phyloP scores from a whole-genome alignment of 2,329 filamentous ascomycete genomes.

The Seiridium cupressi region DNA sequence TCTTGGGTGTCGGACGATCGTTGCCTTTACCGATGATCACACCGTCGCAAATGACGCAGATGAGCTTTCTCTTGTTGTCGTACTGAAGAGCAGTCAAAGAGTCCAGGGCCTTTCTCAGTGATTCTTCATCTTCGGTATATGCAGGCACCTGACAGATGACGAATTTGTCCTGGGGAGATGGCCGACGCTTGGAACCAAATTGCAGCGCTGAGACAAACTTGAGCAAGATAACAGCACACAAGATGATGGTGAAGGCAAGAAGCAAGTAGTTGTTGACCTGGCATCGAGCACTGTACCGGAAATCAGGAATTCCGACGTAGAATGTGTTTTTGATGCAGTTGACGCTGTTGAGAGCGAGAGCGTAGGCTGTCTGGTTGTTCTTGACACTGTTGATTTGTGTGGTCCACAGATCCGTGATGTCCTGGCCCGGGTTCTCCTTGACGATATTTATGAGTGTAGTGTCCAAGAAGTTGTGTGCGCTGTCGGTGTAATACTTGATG shows the following conservation, averaged over 20 bases:
- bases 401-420: conserved; percentile 70
- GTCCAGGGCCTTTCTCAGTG: conserved; percentile 86
- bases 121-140: conserved; percentile 97
- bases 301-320: conserved; percentile 81
- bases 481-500: conserved; percentile 53
- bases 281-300: conserved; percentile 73
- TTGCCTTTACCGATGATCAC: conserved; percentile 96
- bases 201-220: conserved; percentile 95
- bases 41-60: conserved; percentile 94
- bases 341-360: conserved; percentile 61
- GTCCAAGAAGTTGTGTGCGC: conserved; percentile 65
- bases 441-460: conserved; percentile 64
- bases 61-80: conserved; percentile 97
- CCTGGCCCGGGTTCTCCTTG: conserved; percentile 71
- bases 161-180: conserved; percentile 93
- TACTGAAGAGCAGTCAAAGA: conserved; percentile 93
- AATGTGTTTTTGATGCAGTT: conserved; percentile 83
- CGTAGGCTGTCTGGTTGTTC: conserved; percentile 49
- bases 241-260: conserved; percentile 79
- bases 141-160: conserved; percentile 98
- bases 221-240: conserved; percentile 75
- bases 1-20: conserved; percentile 94
- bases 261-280: conserved; percentile 90
- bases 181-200: conserved; percentile 86
- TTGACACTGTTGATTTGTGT: conserved; percentile 44